Conservation (phyloP, 495 filamentous ascomycete genomes). For the Xylona heveae region DNA sequence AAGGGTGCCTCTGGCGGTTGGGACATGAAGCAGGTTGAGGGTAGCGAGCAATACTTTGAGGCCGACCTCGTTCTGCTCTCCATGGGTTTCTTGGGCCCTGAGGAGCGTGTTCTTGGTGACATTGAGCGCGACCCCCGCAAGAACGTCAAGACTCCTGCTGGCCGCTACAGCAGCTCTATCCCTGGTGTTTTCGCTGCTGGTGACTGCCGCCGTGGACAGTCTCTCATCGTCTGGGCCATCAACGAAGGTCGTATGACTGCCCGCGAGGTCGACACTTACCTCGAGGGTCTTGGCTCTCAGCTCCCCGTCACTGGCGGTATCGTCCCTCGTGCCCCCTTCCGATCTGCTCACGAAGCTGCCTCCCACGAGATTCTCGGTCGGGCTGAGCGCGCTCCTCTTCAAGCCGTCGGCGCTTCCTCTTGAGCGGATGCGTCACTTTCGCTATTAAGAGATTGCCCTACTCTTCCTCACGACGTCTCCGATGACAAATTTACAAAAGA, state of each 20-base stretch:
- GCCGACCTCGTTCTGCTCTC: slow-evolving; percentile 91
- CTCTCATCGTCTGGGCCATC: slow-evolving; percentile 98
- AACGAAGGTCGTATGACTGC: slow-evolving; percentile 92
- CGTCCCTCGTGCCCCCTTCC: slow-evolving; percentile 43
- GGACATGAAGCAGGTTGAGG: slow-evolving; percentile 98
- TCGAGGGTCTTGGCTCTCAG: slow-evolving; percentile 50
- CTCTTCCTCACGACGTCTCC: too few species aligned
- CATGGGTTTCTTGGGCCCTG: slow-evolving; percentile 96
- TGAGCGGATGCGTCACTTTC: too few species aligned
- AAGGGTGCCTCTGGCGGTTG: slow-evolving; percentile 77
- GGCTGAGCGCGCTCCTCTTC: slow-evolving; percentile 11
- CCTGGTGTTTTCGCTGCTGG: slow-evolving; percentile 87
- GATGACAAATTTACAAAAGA: too few species aligned
- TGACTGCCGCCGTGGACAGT: slow-evolving; percentile 92
- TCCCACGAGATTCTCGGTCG: slow-evolving; percentile 15
- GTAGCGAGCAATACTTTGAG: slow-evolving; percentile 90
- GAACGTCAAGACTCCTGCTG: slow-evolving; percentile 92
- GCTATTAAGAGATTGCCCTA: too few species aligned
- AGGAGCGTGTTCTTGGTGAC: slow-evolving; percentile 70
- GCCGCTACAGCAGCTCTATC: slow-evolving; percentile 74
- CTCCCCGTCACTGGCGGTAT: slow-evolving; percentile 93
- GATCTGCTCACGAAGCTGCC: too few species aligned
- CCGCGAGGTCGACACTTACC: slow-evolving; percentile 81
- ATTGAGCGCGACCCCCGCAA: slow-evolving; percentile 87
- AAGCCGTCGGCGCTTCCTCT: slow-evolving; percentile 9